Conservation (phyloP, 116 monocot species). For the Phalaenopsis hybrid region DNA sequence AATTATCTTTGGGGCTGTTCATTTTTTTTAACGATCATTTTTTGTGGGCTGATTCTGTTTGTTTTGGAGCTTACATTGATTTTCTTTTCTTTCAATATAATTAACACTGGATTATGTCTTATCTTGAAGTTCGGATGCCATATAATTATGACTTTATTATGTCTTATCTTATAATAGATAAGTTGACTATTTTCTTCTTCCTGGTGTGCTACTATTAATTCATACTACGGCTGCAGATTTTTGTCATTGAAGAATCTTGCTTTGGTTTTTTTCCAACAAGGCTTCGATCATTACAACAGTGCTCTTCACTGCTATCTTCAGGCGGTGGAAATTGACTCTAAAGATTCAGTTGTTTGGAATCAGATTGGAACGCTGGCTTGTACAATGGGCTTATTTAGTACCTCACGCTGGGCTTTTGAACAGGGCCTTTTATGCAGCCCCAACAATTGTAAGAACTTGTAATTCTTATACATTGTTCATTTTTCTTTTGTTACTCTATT, state of each 20-base stretch:
- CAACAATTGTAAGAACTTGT: conserved; percentile 65
- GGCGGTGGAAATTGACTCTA: conserved; percentile 88
- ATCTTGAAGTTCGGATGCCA: too few relatives aligned
- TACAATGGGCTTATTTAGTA: conserved; percentile 80
- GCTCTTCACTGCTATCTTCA: conserved; percentile 94
- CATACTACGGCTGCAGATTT: conserved; percentile 30
- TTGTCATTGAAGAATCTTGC: conserved; percentile 90
- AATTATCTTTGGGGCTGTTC: too few relatives aligned
- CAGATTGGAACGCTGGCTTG: conserved; percentile 87
- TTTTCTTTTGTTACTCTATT: background rate
- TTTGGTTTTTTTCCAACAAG: conserved; percentile 76
- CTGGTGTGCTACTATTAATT: background rate
- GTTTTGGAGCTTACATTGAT: too few relatives aligned
- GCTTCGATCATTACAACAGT: conserved; percentile 49
- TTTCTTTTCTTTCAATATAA: too few relatives aligned
- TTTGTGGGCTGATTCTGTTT: too few relatives aligned
- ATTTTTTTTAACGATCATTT: too few relatives aligned
- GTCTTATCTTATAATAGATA: background rate
- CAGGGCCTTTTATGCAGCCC: conserved; percentile 94
- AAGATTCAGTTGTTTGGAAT: conserved; percentile 96
- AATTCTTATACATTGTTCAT: background rate
- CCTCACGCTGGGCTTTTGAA: conserved; percentile 95
- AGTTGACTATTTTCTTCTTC: background rate
- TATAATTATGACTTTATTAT: background rate
- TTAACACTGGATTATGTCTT: too few relatives aligned